Conservation (phyloP, 2,329 filamentous ascomycete genomes). For the Ceratocystiopsis brevicomis region DNA sequence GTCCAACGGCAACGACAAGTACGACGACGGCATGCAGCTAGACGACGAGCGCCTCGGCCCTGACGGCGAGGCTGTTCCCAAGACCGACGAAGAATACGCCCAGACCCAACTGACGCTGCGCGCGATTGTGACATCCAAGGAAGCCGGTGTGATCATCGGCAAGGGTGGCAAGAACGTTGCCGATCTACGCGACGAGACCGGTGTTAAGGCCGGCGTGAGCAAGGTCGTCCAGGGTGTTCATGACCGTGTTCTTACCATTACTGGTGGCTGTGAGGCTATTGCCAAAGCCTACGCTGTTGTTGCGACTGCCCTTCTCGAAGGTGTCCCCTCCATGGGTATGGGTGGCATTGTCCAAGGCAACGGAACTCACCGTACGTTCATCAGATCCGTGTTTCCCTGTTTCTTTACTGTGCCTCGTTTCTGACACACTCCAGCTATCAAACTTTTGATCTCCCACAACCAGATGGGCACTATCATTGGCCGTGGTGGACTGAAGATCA, state of each 20-base stretch:
- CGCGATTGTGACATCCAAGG: conserved; percentile 96
- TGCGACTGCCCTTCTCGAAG: conserved; percentile 76
- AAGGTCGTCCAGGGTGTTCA: conserved; percentile 97
- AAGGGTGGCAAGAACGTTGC: conserved; percentile 98
- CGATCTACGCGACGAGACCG: conserved; percentile 89
- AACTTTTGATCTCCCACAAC: conserved; percentile 96
- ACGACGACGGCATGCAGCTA: conserved; percentile 48
- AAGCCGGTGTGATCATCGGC: conserved; percentile 96
- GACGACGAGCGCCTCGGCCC: conserved; percentile 46
- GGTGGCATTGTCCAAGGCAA: conserved; percentile 72
- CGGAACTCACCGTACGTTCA: conserved; percentile 80
- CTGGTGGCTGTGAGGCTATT: conserved; percentile 72
- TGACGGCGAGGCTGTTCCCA: conserved; percentile 63
- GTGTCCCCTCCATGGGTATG: conserved; percentile 90
- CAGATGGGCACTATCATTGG: conserved; percentile 99
- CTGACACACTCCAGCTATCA: conserved; percentile 47
- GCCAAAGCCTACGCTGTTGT: conserved; percentile 88
- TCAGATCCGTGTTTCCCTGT: not conserved
- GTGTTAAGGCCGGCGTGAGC: conserved; percentile 93
- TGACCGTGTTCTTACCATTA: conserved; percentile 90
- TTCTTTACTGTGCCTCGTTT: not conserved
- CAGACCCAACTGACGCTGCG: conserved; percentile 82
- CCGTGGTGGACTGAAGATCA: conserved; percentile 91
- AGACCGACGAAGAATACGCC: conserved; percentile 94
- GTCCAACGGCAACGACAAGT: conserved; percentile 40